Evolutionary conservation across 2,329 filamentous ascomycete species (phyloP).

Genomic region (Tolypocladium guangdongense): DNA sequence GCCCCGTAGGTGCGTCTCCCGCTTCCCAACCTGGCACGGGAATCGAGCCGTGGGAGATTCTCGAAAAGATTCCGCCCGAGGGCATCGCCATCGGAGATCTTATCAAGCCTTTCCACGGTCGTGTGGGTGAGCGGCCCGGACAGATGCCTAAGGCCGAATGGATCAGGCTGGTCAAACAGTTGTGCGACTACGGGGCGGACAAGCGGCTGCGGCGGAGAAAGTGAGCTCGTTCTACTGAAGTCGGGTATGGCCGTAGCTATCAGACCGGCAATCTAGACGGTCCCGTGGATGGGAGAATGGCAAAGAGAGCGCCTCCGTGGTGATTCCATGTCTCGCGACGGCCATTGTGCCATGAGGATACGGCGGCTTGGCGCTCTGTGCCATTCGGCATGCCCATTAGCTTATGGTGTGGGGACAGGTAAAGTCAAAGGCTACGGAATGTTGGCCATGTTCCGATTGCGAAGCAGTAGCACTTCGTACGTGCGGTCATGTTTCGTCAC

Average conservation of each 20-base stretch:
- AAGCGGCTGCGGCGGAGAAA: constrained; percentile 38
- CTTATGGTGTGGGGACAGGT: not conserved
- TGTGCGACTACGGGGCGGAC: constrained; percentile 41
- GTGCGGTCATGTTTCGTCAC: not conserved
- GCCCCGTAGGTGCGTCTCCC: constrained; percentile 18
- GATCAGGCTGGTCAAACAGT: constrained; percentile 47
- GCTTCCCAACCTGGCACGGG: constrained; percentile 19
- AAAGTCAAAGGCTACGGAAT: not conserved
- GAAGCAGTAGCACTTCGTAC: not conserved
- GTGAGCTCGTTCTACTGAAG: constrained; percentile 6
- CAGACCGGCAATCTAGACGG: not conserved
- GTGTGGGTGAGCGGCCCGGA: constrained; percentile 40
- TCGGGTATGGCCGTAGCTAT: not conserved
- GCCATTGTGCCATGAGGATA: not conserved
- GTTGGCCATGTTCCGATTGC: not conserved
- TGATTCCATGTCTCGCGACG: not conserved
- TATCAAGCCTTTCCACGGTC: constrained; percentile 40
- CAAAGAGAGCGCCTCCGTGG: not conserved
- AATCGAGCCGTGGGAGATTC: constrained; percentile 41
- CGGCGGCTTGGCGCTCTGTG: not conserved
- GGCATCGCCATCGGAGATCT: constrained; percentile 45
- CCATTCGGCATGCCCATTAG: not conserved
- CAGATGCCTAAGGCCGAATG: constrained; percentile 44
- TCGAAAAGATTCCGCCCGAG: constrained; percentile 39
- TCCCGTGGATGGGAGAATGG: not conserved